Base-by-base conservation (phyloP, 495 filamentous ascomycete species). In the Thozetella sp. region DNA sequence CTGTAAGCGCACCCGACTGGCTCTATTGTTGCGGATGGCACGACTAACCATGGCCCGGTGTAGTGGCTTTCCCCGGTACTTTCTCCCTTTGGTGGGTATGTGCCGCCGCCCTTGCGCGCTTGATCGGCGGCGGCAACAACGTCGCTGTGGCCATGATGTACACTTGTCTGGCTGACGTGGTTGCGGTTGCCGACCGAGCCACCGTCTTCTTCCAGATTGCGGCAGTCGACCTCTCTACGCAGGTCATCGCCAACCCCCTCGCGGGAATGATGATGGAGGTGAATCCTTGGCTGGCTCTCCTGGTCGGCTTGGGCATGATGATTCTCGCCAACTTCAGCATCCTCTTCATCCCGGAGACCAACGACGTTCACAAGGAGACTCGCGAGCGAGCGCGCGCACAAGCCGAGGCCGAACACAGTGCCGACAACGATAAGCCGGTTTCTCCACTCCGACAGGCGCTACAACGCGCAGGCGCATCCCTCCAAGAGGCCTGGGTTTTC, bases 121-220 rank as follows among this genome's bases (percentile, higher is more conserved):
- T 72, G 67, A 63, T 73, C 37, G 71, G 72, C 6, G 72, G 72
- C 24, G 67, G 68, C 17, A 57, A 37, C 1, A 13, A 58, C 17
- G 61, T 72, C 9, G 22, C 66, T 17, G 43, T 59, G n/a, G 68
- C 72, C 52, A 73, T 73, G 69, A 15, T 73, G 1, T 75, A 67
- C 45, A 75, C 72, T 37, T 51, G 65, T 10, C 9, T 75, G 10
- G 65, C 72, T 15, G 71, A 75, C 50, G 69, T 71, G n/a, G 60
- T 70, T 0, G 63, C 63, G 6, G 51, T 63, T 9, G 51, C 53
- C 1, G 53, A 63, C 51, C 58, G 71, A 22, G 63, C 72, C 9
- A 68, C 64, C 22, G 60, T 66, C 37, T 75, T 72, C 56, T 72
- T 73, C 57, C 69, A 63, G 30, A 23, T 75, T 1, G 23, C 20